These are phyloP conservation scores for Colletotrichum sp. DNA, from an alignment of 2,329 filamentous ascomycete genomes.

Conservation along the genomic window DNA sequence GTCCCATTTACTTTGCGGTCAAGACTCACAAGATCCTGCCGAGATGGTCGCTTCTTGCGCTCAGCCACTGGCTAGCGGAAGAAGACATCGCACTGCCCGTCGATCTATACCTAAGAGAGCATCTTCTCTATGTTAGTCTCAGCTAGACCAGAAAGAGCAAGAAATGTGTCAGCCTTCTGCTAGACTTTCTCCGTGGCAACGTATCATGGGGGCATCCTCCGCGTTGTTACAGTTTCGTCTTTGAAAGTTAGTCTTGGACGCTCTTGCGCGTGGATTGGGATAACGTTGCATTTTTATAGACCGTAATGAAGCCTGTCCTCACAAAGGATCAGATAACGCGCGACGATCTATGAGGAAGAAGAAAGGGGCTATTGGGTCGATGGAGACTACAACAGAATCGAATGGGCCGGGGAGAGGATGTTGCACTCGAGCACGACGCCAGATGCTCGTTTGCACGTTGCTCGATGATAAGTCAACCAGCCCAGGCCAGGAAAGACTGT, in stretches of 20 bases:
- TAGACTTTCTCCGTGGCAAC: neutral
- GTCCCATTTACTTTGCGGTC: no score
- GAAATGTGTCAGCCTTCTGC: neutral
- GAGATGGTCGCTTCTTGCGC: no score
- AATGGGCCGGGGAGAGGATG: neutral
- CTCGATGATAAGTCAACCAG: no score
- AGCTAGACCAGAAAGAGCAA: neutral
- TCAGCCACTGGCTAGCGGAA: no score
- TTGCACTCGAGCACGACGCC: no score
- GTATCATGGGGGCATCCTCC: neutral
- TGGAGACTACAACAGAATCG: neutral
- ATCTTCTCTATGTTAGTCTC: no score
- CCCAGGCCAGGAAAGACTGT: no score
- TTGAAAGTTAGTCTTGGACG: neutral
- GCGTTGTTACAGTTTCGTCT: neutral
- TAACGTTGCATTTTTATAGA: neutral
- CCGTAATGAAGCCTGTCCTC: neutral
- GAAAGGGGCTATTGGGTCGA: neutral
- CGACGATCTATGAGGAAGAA: neutral
- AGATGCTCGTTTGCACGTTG: no score
- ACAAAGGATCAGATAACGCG: neutral
- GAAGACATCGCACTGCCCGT: no score
- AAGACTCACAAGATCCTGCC: no score
- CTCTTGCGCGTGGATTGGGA: neutral
- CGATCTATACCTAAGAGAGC: no score